Evolutionary conservation across 257 asterid genomes (phyloP).

Genomic region (Fraxinus excelsior): DNA sequence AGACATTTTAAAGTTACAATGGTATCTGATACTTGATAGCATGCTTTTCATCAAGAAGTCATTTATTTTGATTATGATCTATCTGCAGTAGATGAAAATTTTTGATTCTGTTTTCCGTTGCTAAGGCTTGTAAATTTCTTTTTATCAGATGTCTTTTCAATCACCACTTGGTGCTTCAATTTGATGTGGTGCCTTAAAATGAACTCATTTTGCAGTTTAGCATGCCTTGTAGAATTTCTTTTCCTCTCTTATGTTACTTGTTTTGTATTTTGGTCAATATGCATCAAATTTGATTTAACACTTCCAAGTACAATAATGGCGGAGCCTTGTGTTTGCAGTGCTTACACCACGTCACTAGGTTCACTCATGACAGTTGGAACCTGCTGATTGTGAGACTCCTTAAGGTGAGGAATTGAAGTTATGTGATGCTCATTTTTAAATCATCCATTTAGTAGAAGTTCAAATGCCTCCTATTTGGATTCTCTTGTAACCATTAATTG

Average conservation of each 20-base stretch:
- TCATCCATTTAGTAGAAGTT: background rate
- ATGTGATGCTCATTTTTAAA: background rate
- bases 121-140: background rate
- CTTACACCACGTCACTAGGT: slow-evolving; percentile 46
- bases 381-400: slow-evolving; percentile 30
- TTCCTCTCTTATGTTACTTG: background rate
- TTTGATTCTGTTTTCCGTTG: background rate
- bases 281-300: slow-evolving; percentile 20
- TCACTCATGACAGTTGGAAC: slow-evolving; percentile 30
- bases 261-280: slow-evolving; percentile 6
- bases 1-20: background rate
- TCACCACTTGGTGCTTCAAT: background rate
- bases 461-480: background rate
- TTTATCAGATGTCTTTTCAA: background rate
- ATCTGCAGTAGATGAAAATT: background rate
- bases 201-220: background rate
- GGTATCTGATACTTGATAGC: background rate
- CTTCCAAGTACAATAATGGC: background rate
- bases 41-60: background rate
- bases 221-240: background rate
- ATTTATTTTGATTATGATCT: background rate
- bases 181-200: background rate
- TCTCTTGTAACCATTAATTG: too few relatives aligned
- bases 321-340: slow-evolving; percentile 34
- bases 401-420: slow-evolving; percentile 36